Evolutionary conservation across 164 flowering plant genomes (phyloP).

Genomic region (Malania oleifera): DNA sequence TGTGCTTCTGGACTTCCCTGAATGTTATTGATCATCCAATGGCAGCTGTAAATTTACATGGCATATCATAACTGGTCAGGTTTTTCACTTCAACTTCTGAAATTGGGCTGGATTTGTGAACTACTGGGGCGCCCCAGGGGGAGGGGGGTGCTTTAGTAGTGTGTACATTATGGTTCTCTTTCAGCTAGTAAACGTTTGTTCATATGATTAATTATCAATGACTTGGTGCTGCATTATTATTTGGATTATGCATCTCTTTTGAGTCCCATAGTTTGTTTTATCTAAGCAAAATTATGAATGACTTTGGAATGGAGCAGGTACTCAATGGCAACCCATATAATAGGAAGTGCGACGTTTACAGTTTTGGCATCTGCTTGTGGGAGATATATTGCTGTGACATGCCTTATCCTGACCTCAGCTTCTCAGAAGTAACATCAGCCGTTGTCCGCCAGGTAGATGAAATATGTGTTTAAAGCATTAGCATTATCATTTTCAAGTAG

Average conservation of each 20-base stretch:
- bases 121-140: too few species aligned
- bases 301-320: slow-evolving; percentile 4
- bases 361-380: slow-evolving; percentile 57
- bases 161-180: neutral
- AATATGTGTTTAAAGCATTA: neutral
- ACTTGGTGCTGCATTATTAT: too few species aligned
- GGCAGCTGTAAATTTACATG: too few species aligned
- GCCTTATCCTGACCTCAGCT: slow-evolving; percentile 65
- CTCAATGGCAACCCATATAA: slow-evolving; percentile 9
- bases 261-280: too few species aligned
- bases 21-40: too few species aligned
- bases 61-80: too few species aligned
- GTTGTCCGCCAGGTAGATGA: slow-evolving; percentile 5
- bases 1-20: too few species aligned
- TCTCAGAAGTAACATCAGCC: slow-evolving; percentile 39
- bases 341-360: slow-evolving; percentile 6
- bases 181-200: neutral
- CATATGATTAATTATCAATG: neutral
- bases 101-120: too few species aligned
- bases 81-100: too few species aligned
- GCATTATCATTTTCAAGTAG: neutral
- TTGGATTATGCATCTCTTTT: too few species aligned
- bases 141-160: too few species aligned
- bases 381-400: slow-evolving; percentile 66
- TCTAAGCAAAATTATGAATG: neutral